Conservation (phyloP, 306 rosid genomes). For the Mimosa bimucronata region DNA sequence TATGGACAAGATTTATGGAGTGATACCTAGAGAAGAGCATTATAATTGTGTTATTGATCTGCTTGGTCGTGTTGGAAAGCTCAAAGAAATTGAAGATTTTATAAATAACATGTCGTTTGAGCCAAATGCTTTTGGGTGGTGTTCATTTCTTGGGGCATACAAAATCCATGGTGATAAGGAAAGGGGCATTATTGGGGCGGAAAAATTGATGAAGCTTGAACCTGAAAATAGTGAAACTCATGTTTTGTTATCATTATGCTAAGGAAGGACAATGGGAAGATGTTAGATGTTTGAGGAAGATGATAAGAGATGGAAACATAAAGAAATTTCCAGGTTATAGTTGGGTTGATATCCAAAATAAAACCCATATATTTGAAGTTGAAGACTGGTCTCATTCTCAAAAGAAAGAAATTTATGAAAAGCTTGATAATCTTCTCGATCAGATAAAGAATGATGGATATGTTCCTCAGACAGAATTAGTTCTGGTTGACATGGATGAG, state of each 20-base stretch:
- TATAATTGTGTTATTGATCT: conserved; percentile 58
- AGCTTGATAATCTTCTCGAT: conserved; percentile 49
- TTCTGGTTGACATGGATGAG: conserved; percentile 51
- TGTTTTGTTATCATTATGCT: conserved; percentile 57
- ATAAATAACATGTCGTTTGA: conserved; percentile 57
- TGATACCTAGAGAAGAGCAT: conserved; percentile 58
- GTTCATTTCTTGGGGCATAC: conserved; percentile 63
- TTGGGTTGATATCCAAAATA: conserved; percentile 61
- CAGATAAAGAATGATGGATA: conserved; percentile 57
- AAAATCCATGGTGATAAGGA: conserved; percentile 53
- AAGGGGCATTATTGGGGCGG: conserved; percentile 58
- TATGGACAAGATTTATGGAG: conserved; percentile 56
- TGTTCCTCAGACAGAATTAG: conserved; percentile 47
- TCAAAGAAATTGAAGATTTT: conserved; percentile 52
- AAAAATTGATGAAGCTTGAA: conserved; percentile 55
- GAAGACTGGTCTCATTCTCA: conserved; percentile 61
- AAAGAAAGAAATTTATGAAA: conserved; percentile 53
- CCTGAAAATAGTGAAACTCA: conserved; percentile 58
- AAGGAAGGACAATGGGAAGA: conserved; percentile 60
- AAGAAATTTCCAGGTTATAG: conserved; percentile 64
- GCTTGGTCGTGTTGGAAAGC: conserved; percentile 62
- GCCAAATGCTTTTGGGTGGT: conserved; percentile 68
- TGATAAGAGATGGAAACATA: conserved; percentile 48
- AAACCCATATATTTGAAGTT: conserved; percentile 56
- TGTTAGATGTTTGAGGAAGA: conserved; percentile 53